Percentiles rank a stretch among this genome's conserved stretches.
These are phyloP conservation scores for Viola odorata DNA, from an alignment of 345 rosid genomes.

Conservation along the genomic window DNA sequence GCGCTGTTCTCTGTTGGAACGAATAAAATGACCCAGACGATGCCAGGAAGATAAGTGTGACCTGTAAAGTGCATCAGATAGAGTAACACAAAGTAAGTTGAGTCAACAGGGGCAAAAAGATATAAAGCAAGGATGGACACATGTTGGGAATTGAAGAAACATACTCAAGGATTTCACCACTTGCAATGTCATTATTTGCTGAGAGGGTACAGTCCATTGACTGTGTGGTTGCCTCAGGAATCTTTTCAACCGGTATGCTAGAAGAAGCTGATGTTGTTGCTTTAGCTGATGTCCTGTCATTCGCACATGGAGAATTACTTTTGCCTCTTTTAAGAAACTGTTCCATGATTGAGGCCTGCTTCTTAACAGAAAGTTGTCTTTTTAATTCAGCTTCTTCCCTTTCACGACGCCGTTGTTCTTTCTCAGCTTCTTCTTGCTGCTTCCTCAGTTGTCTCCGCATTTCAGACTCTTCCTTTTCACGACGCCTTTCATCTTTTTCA, in stretches of 20 bases:
- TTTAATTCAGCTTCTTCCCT: constrained; percentile 72
- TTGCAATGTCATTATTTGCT: constrained; percentile 35
- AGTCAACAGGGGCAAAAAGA: background rate
- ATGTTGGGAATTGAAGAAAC: constrained; percentile 5
- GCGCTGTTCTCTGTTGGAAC: constrained; percentile 37
- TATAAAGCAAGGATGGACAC: background rate
- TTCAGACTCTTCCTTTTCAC: constrained; percentile 64
- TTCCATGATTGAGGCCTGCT: constrained; percentile 93
- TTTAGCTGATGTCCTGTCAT: constrained; percentile 29
- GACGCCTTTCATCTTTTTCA: constrained; percentile 44
- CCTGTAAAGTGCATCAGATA: constrained; percentile 36
- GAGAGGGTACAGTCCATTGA: constrained; percentile 56
- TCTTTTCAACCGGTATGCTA: constrained; percentile 26
- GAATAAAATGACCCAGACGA: constrained; percentile 39
- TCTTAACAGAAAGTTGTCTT: constrained; percentile 50
- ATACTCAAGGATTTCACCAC: constrained; percentile 61
- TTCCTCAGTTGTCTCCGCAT: constrained; percentile 49
- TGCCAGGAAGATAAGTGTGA: constrained; percentile 71
- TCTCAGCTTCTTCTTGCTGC: constrained; percentile 79
- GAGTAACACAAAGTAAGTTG: constrained; percentile 9
- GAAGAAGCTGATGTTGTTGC: constrained; percentile 16
- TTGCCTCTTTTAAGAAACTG: constrained; percentile 65
- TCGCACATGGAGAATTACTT: constrained; percentile 27
- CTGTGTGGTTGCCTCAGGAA: constrained; percentile 34
- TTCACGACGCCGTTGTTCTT: constrained; percentile 57